Conservation (phyloP, 2,329 filamentous ascomycete genomes). For the Metarhizium guizhouense region DNA sequence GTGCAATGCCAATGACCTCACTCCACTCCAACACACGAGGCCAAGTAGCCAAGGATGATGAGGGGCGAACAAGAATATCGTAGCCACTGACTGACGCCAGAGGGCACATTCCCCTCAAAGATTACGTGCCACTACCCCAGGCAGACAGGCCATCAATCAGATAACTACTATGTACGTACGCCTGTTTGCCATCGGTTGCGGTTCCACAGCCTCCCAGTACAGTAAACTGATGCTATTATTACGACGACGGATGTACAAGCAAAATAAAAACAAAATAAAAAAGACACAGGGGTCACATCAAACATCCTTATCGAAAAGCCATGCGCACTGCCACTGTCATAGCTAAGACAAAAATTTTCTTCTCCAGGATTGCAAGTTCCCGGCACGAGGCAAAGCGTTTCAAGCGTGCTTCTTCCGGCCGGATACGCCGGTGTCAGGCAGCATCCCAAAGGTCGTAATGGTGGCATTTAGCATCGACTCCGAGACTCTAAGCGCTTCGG, state of each 20-base stretch:
- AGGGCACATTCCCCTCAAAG: not conserved
- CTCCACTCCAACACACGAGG: constrained; percentile 21
- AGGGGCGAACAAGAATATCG: constrained; percentile 19
- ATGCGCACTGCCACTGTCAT: not conserved
- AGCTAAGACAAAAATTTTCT: not conserved
- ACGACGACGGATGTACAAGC: too few relatives aligned
- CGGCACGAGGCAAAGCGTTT: not conserved
- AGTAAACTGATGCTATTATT: not conserved
- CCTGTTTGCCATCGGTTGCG: not conserved
- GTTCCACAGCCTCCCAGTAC: not conserved
- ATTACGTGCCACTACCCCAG: too few relatives aligned
- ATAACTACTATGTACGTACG: too few relatives aligned
- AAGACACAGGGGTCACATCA: too few relatives aligned
- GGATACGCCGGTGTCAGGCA: not conserved
- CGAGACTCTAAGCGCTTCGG: not conserved
- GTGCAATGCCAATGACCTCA: not conserved
- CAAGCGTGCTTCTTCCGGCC: not conserved
- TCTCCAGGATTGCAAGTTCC: not conserved
- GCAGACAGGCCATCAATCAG: not conserved
- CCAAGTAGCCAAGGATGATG: constrained; percentile 34
- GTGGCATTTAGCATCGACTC: not conserved
- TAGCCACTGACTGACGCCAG: not conserved
- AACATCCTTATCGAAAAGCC: not conserved
- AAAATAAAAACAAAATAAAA: too few relatives aligned
- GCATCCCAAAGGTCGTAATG: not conserved